phyloP scores from a whole-genome alignment of 805 yeast genomes.

The Myxozyma neglecta region DNA sequence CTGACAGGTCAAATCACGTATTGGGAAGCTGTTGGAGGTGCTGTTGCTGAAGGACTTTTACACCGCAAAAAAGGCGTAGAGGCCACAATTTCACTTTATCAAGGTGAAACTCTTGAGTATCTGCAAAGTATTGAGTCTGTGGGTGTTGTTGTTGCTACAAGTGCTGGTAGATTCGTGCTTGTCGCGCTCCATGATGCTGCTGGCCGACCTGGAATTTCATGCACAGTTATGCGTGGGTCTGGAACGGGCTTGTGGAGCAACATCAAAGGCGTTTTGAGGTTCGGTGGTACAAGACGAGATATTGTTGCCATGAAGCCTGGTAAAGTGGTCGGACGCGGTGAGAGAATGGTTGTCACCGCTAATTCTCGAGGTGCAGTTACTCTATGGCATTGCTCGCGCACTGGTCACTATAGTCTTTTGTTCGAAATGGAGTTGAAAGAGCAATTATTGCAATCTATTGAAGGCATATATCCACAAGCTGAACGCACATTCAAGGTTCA shows the following conservation, averaged over 20 bases:
- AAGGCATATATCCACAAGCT: constrained; percentile 55
- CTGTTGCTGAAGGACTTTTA: constrained; percentile 63
- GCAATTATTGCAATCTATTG: constrained; percentile 45
- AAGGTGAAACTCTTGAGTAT: constrained; percentile 57
- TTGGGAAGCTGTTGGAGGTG: constrained; percentile 72
- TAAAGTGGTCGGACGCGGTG: constrained; percentile 52
- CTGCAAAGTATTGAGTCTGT: constrained; percentile 68
- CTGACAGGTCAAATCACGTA: constrained; percentile 60
- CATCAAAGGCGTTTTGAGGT: constrained; percentile 34
- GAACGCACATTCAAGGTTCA: constrained; percentile 53
- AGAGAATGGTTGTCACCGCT: constrained; percentile 45
- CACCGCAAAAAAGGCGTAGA: constrained; percentile 44
- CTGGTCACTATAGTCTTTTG: constrained; percentile 46
- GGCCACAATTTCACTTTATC: constrained; percentile 27
- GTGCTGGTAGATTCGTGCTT: constrained; percentile 63
- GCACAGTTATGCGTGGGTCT: constrained; percentile 35
- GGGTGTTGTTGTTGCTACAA: constrained; percentile 71
- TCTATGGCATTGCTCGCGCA: constrained; percentile 51
- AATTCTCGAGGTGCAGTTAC: constrained; percentile 50
- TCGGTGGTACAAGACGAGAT: constrained; percentile 40
- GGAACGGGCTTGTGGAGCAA: constrained; percentile 37
- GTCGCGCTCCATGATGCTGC: constrained; percentile 64
- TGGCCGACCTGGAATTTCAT: constrained; percentile 54
- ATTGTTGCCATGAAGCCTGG: constrained; percentile 63
- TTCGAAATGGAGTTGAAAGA: constrained; percentile 43